Evolutionary conservation across 2,329 filamentous ascomycete species (phyloP).

Genomic region (Nigrograna mackinnonii): DNA sequence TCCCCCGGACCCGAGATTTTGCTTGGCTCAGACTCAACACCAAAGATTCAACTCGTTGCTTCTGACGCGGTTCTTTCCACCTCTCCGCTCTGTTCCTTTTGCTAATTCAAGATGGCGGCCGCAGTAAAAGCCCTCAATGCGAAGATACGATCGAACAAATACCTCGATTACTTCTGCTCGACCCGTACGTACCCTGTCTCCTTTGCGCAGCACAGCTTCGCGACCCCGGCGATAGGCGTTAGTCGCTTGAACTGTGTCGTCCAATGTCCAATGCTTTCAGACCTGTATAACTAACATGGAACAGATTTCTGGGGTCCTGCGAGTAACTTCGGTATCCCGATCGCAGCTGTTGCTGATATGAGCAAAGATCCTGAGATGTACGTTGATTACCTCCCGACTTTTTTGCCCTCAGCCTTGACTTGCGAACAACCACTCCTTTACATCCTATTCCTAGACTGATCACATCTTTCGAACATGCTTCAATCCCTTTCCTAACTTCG

Average conservation of each 20-base stretch:
- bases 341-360: slow-evolving; percentile 58
- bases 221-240: slow-evolving; percentile 3
- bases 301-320: slow-evolving; percentile 58
- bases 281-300: not conserved
- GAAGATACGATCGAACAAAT: slow-evolving; percentile 55
- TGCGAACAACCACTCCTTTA: not conserved
- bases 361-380: slow-evolving; percentile 58
- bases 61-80: too few relatives aligned
- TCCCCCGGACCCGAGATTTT: too few relatives aligned
- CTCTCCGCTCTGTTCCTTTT: too few relatives aligned
- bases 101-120: slow-evolving; percentile 51
- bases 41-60: too few relatives aligned
- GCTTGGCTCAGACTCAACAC: too few relatives aligned
- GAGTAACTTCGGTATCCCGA: slow-evolving; percentile 58
- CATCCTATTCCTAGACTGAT: not conserved
- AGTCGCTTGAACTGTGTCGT: too few relatives aligned
- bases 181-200: slow-evolving; percentile 49
- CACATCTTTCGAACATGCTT: not conserved
- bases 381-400: slow-evolving; percentile 12
- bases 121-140: slow-evolving; percentile 59
- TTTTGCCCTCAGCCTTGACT: not conserved
- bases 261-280: too few relatives aligned
- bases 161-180: slow-evolving; percentile 56
- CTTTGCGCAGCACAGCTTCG: slow-evolving; percentile 6
- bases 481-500: not conserved